Percentiles rank a stretch among this genome's conserved stretches.
Conservation (phyloP, 345 rosid species). For the Eucalyptus regnans region DNA sequence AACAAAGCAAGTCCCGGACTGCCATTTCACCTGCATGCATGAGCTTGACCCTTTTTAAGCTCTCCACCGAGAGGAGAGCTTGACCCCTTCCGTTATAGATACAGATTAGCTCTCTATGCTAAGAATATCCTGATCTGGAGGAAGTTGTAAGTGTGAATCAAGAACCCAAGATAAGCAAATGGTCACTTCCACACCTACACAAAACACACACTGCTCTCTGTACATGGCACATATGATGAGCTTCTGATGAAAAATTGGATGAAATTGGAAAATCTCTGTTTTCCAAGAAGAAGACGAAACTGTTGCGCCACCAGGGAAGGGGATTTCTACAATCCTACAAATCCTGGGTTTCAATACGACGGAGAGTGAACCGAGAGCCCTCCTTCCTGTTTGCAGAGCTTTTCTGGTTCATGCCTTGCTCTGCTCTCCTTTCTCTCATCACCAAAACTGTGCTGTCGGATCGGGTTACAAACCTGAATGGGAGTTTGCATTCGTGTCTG, state of each 20-base stretch:
- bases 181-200: neutral
- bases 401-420: neutral
- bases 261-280: neutral
- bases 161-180: conserved; percentile 6
- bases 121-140: neutral
- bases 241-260: neutral
- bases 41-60: neutral
- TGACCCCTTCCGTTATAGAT: neutral
- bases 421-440: neutral
- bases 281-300: neutral
- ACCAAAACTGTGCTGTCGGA: neutral
- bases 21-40: neutral
- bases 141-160: conserved; percentile 4
- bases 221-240: neutral
- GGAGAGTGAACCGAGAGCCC: neutral
- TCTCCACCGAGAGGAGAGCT: neutral
- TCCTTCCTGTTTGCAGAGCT: neutral
- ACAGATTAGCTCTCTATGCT: neutral
- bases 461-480: neutral
- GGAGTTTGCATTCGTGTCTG: neutral
- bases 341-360: neutral
- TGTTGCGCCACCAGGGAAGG: neutral
- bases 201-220: neutral
- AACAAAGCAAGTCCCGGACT: neutral
- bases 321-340: neutral